These are phyloP conservation scores for Ceratopteris richardii DNA, from an alignment of 75 land plant genomes.

Conservation along the genomic window DNA sequence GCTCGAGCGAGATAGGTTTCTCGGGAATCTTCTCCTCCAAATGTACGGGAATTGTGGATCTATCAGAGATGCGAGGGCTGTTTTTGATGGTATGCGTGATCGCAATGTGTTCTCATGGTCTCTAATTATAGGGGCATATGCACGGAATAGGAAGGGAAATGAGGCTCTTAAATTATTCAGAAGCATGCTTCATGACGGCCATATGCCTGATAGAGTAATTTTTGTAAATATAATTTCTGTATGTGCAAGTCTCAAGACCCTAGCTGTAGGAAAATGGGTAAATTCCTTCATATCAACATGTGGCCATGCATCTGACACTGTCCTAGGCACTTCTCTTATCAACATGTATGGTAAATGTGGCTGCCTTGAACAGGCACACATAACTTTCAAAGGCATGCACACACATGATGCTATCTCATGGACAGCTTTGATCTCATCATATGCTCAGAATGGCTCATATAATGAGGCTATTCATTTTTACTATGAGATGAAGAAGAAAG, in stretches of 20 bases:
- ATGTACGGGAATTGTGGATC: slow-evolving; percentile 3
- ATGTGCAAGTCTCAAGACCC: not conserved
- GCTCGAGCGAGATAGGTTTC: not conserved
- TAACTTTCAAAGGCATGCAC: slow-evolving; percentile 7
- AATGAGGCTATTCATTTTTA: slow-evolving; percentile 17
- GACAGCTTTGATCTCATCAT: slow-evolving; percentile 17
- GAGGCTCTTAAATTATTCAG: slow-evolving; percentile 8
- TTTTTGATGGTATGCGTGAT: not conserved
- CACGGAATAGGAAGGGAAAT: not conserved
- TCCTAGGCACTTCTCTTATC: slow-evolving; percentile 17
- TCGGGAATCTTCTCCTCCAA: slow-evolving; percentile 5
- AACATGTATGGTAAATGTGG: slow-evolving; percentile 30
- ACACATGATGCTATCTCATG: slow-evolving; percentile 11
- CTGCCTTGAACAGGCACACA: slow-evolving; percentile 9
- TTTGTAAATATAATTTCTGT: slow-evolving; percentile 6
- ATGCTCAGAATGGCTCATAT: slow-evolving; percentile 13
- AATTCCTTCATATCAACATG: slow-evolving; percentile 1
- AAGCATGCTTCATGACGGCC: slow-evolving; percentile 4
- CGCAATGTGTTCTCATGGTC: slow-evolving; percentile 8
- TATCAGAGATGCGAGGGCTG: not conserved
- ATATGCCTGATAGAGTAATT: slow-evolving; percentile 1
- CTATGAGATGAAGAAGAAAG: slow-evolving; percentile 8
- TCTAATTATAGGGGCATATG: not conserved
- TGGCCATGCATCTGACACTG: slow-evolving; percentile 9
- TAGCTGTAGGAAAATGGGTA: slow-evolving; percentile 14